Evolutionary conservation across 2,329 filamentous ascomycete species (phyloP), one percentile per base, ranked within the genome.

Genomic region (Colletotrichum sidae): DNA sequence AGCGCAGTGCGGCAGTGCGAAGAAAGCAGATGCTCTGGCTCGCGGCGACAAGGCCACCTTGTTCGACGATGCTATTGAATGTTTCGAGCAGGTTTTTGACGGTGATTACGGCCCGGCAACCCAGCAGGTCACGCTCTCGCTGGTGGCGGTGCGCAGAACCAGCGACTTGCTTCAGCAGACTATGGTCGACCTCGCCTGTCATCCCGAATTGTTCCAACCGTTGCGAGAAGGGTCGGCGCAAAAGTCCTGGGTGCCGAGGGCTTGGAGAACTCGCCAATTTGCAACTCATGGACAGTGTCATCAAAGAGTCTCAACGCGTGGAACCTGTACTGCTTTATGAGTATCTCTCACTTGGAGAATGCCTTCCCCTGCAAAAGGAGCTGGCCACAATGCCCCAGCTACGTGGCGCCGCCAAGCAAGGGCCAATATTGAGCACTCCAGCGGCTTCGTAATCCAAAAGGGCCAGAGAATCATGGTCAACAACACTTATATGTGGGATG

Each of bases 41-140:
- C 17, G 34, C 44, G 56, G 49, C 7, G 42, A 34, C 4, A 35
- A 11, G 6, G 17, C 25, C 17, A 25, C 44, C 13, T 3, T 67
- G 65, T 69, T 74, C 8, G 71, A 77, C 7, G 79, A 82, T 67
- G 74, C 77, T 3, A 74, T 83, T 35, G 79, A 79, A 17, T 84
- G 80, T 80, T 76, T 81, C 83, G 60, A 90, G 79, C 9, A 94
- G 25, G 25, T 1, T 25, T 25, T 5, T 25, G 25, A 25, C 25
- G 25, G 25, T 25, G 25, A 25, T 25, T 25, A 93, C 74, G 86
- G 94, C 75, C 79, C 84, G 0, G 81, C 89, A 15, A 77, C 76
- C 11, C 92, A 92, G 41, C 92, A 96, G 74, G 83, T 93, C 34
- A 85, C 97, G 6, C 94, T 96, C 0, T 86, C 92, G 50, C 91